Base-by-base conservation (phyloP, 805 yeast species). In the Ogataea trehaloabstinens region DNA sequence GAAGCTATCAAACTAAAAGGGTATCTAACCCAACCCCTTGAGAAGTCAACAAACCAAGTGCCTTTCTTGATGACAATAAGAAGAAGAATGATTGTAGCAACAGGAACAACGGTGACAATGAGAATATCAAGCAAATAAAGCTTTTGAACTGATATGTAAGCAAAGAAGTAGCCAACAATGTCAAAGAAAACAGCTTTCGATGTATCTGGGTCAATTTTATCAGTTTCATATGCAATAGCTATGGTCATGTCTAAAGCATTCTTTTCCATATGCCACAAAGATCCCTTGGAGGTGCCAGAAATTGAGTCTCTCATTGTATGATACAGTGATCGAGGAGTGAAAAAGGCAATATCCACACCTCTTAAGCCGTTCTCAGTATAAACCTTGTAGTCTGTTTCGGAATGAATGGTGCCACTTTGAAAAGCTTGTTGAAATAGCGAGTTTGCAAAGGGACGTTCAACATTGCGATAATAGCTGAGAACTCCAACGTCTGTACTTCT, bases 271-370 rank as follows among this genome's bases (percentile, higher is more conserved):
- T 86, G 91, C 82, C 91, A 85, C 32, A 90, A 63, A 0, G 95
- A 82, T 31, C 74, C 81, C 43, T 72, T 76, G 15, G 82, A 66
- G 11, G 86, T 73, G 43, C 80, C 78, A 34, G 71, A 67, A 32
- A 85, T 82, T 34, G 76, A 75, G 60, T 90, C 97, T 32, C 77
- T 69, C 12, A 67, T 63, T 1, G 97, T 90, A 56, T 90, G 97
- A 52, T 90, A 90, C 29, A 85, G 61, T 36, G 85, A 77, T 53
- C 97, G 73, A 18, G 96, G 95, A 52, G 79, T 82, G 58, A 76
- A 88, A 59, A 90, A 90, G 1, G 96, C 96, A 51, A 90, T 76
- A 61, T 90, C 97, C 55, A 89, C 71, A 8, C 97, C 97, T 47
- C 95, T 71, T 36, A 87, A 57, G 0, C 93, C 95, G 35, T 73